These are phyloP conservation scores for Phycomyces nitens DNA, from an alignment of 192 early-diverging fungal genomes.

Conservation along the genomic window DNA sequence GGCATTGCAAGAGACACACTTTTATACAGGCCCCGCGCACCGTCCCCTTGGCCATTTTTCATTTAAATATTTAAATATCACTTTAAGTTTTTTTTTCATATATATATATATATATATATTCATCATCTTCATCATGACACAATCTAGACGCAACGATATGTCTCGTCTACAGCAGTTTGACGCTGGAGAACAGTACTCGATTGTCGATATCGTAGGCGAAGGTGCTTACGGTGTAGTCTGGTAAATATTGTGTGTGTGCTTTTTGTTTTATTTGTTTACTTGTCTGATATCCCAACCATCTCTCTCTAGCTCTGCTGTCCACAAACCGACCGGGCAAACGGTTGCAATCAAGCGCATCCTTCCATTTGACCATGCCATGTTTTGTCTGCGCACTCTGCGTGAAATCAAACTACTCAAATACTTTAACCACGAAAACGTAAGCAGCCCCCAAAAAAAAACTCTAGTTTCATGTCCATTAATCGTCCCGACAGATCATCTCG, in stretches of 20 bases:
- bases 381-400: conserved; percentile 74
- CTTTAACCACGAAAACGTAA: conserved; percentile 83
- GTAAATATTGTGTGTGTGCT: conserved; percentile 45
- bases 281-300: conserved; percentile 9
- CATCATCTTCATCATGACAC: neutral
- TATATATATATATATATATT: neutral
- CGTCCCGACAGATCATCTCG: conserved; percentile 92
- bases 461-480: too few relatives aligned
- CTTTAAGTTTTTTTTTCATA: too few relatives aligned
- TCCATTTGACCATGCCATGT: conserved; percentile 83
- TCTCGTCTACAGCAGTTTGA: conserved; percentile 61
- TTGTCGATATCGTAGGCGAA: conserved; percentile 82
- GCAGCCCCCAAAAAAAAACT: too few relatives aligned
- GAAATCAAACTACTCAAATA: conserved; percentile 85
- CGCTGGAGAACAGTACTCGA: conserved; percentile 79
- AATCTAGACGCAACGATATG: conserved; percentile 3
- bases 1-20: too few relatives aligned
- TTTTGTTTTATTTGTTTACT: neutral
- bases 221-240: conserved; percentile 94
- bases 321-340: conserved; percentile 75
- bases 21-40: too few relatives aligned
- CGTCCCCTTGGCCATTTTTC: too few relatives aligned
- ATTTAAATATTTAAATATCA: too few relatives aligned
- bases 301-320: conserved; percentile 69
- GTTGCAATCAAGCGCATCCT: conserved; percentile 93